Base-by-base conservation (phyloP, 345 rosid genomes). In the Populus deltoides region DNA sequence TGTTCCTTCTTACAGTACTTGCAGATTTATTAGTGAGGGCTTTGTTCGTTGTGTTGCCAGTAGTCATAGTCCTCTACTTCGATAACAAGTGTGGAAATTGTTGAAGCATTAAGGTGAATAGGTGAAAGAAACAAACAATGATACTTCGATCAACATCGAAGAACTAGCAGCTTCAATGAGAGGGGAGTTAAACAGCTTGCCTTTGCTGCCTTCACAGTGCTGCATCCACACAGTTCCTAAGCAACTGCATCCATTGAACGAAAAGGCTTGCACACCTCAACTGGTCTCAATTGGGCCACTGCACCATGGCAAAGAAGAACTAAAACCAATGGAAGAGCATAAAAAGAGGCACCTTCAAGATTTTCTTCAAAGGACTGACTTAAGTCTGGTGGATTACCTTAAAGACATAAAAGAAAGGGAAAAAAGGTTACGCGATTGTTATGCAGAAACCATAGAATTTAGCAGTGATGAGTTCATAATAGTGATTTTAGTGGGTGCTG, bases 151-250 rank as follows among this genome's bases (percentile, higher is more conserved):
- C 45, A 22, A 63, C 27, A 63, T 27, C 11, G 62, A 75, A 22
- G 27, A 63, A 41, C 72, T 75, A 59, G 47, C 16, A 47, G 24
- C 49, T 35, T 76, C 79, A 24, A 53, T 68, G 73, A 68, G 41
- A 41, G 25, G 6, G 2, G 70, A 63, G 73, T 8, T 68, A 35
- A 36, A 36, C 16, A 38, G 27, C 51, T 53, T 67, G 36, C 24
- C 65, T 55, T 36, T 49, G 53, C 36, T 68, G 57, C 68, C 79
- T 11, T 25, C 39, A 22, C 51, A 65, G 33, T 29, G 79, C 18
- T 78, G 81, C 31, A 71, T 78, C n/a, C 63, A 78, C 61, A 63
- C 70, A 71, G 81, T 78, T 15, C 76, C 81, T 39, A 71, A 72
- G 36, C 47, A 71, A 45, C 71, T 72, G 15, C 61, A 71, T 4